phyloP scores from a whole-genome alignment of 768 basidiomycete species.

The Floccularia luteovirens region DNA sequence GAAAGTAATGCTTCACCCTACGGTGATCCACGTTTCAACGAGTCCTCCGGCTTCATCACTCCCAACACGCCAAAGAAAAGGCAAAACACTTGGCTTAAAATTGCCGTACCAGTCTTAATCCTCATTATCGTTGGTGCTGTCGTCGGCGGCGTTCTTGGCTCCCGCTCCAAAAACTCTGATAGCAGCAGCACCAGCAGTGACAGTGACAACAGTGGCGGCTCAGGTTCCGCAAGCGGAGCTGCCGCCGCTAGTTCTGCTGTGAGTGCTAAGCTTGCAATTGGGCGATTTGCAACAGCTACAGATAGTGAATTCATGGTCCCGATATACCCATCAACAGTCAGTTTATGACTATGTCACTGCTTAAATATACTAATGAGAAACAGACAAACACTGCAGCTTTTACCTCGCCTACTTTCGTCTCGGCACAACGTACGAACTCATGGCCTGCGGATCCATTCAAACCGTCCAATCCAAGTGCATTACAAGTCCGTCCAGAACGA shows the following conservation, averaged over 20 bases:
- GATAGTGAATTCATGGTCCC: slow-evolving; percentile 76
- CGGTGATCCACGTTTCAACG: slow-evolving; percentile 62
- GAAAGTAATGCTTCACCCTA: slow-evolving; percentile 17
- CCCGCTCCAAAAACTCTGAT: slow-evolving; percentile 39
- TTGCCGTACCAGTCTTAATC: slow-evolving; percentile 61
- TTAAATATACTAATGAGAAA: too few species aligned
- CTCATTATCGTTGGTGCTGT: slow-evolving; percentile 61
- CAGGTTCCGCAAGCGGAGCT: slow-evolving; percentile 19
- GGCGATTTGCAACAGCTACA: slow-evolving; percentile 71
- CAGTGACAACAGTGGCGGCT: slow-evolving; percentile 33
- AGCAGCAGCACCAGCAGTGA: slow-evolving; percentile 25
- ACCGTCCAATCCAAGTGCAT: slow-evolving; percentile 55
- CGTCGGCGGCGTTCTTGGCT: slow-evolving; percentile 76
- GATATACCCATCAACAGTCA: slow-evolving; percentile 81
- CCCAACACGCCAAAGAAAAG: slow-evolving; percentile 44
- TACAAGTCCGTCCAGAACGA: slow-evolving; percentile 63
- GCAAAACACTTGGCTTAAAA: slow-evolving; percentile 66
- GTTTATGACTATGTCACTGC: too few species aligned
- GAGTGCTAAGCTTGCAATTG: slow-evolving; percentile 52
- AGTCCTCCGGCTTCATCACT: slow-evolving; percentile 64
- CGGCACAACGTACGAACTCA: slow-evolving; percentile 39
- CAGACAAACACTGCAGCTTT: slow-evolving; percentile 75
- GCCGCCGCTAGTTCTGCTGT: slow-evolving; percentile 49
- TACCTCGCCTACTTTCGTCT: slow-evolving; percentile 61
- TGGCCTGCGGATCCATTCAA: slow-evolving; percentile 83